Evolutionary conservation across 139 green algal genomes (phyloP).

Genomic region (Picochlorum sp.): DNA sequence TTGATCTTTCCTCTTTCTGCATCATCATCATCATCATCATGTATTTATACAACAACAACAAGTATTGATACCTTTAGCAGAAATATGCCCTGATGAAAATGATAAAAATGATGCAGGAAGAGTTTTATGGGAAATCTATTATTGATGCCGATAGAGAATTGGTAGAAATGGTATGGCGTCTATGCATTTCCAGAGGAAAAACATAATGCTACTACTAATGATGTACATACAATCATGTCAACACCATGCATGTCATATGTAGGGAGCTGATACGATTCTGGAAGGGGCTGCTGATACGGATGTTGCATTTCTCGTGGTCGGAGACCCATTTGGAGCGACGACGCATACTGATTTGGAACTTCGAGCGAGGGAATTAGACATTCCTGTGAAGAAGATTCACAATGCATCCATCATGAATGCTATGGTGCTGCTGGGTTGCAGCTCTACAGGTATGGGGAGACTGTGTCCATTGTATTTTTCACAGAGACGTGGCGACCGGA

Average conservation of each 20-base stretch:
- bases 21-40: background rate
- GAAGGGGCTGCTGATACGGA: constrained; percentile 59
- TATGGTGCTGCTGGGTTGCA: constrained; percentile 80
- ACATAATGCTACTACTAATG: no score
- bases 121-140: constrained; percentile 84
- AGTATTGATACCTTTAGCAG: no score
- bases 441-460: constrained; percentile 94
- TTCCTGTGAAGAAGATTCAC: constrained; percentile 84
- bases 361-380: constrained; percentile 56
- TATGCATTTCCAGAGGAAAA: no score
- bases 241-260: background rate
- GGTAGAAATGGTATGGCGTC: constrained; percentile 72
- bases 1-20: background rate
- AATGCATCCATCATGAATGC: constrained; percentile 98
- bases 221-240: background rate
- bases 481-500: constrained; percentile 92
- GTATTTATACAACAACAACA: no score
- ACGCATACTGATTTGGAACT: constrained; percentile 93
- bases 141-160: constrained; percentile 85
- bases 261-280: constrained; percentile 78
- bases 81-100: no score
- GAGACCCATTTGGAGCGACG: constrained; percentile 95
- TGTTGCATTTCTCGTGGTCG: constrained; percentile 96
- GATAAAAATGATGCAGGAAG: constrained; percentile 56
- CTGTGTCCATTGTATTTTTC: constrained; percentile 95